Conservation (phyloP, 169 alveolate genomes). For the Eimeria mitis region DNA sequence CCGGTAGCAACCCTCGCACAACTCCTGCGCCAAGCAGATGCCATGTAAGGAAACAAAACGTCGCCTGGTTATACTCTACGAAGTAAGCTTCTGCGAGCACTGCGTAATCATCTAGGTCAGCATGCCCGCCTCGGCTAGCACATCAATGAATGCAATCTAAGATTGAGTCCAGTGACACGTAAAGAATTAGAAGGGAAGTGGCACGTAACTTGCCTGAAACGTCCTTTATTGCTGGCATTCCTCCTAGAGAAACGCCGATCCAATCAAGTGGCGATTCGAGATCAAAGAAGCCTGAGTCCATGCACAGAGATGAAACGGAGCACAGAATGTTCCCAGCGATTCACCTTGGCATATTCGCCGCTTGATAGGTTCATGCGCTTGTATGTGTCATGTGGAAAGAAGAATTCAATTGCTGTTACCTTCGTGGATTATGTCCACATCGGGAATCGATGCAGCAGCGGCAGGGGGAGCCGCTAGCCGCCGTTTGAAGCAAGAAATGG, state of each 20-base stretch:
- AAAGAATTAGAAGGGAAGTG: neutral
- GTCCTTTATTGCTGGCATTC: conserved; percentile 79
- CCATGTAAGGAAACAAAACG: neutral
- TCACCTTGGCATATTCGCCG: neutral
- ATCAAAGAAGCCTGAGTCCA: conserved; percentile 46
- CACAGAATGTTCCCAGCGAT: neutral
- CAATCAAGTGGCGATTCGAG: conserved; percentile 70
- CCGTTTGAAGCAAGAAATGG: conserved; percentile 37
- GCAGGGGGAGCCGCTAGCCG: conserved; percentile 64
- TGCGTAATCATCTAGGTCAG: neutral
- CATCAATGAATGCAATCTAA: neutral
- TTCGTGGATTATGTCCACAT: conserved; percentile 54
- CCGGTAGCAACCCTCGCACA: conserved; percentile 68
- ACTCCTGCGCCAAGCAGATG: neutral
- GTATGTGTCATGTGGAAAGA: neutral
- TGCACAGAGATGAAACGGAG: neutral
- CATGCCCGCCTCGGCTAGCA: neutral
- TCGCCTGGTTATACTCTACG: neutral
- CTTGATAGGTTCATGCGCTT: neutral
- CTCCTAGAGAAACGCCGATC: conserved; percentile 70
- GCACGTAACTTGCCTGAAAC: conserved; percentile 33
- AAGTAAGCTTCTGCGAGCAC: neutral
- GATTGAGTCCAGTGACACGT: neutral
- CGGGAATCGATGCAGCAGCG: conserved; percentile 48
- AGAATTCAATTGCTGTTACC: neutral